Base-by-base conservation (phyloP, 2,329 filamentous ascomycete species). In the Cryoendolithus antarcticus region DNA sequence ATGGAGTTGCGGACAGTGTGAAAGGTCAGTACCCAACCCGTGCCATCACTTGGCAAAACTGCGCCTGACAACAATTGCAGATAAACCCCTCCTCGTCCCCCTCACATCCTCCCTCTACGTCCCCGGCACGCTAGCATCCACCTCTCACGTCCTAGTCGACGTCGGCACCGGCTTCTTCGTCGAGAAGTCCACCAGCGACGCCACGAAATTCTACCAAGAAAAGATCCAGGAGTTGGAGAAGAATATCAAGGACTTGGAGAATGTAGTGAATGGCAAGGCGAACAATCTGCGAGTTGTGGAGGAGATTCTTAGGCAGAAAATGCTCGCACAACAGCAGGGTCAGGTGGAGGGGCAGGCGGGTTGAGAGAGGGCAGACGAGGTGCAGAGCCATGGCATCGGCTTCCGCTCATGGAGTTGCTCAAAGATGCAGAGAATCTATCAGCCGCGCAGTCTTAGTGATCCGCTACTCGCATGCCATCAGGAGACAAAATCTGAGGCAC, bases 91-190 rank as follows among this genome's bases (percentile, higher is more conserved):
- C 35, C 74, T 98, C 12, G 86, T 98, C n/a, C 91, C 93, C 0
- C 65, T 98, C 45, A 98, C 91, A 9, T 91, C 84, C 53, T 95
- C 88, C 1, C 73, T 98, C 24, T 98, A 98, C 62, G 89, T 98
- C 10, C 82, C 82, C 19, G 93, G 89, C 28, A 79, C 74, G 31
- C 69, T 96, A 31, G 72, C 82, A 34, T 75, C 80, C 60, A 72
- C 80, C 2, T 74, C 84, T 41, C 79, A 77, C 44, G 86, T 94
- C 5, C 70, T 96, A 42, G 86, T 96, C 31, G 89, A 96, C 60
- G 77, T 95, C 12, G 89, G 89, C 12, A 96, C 89, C 1, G 89
- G 89, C 0, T 96, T 93, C 60, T 88, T 86, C 56, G 80, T 96
- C 38, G 88, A 96, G 64, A 98, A 98, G 67, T 71, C 65, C 7